A percentile compares a stretch with the other conserved stretches of the same genome.
phyloP scores from a whole-genome alignment of 2,329 filamentous ascomycete genomes.

The Rhynchosporium graminicola region DNA sequence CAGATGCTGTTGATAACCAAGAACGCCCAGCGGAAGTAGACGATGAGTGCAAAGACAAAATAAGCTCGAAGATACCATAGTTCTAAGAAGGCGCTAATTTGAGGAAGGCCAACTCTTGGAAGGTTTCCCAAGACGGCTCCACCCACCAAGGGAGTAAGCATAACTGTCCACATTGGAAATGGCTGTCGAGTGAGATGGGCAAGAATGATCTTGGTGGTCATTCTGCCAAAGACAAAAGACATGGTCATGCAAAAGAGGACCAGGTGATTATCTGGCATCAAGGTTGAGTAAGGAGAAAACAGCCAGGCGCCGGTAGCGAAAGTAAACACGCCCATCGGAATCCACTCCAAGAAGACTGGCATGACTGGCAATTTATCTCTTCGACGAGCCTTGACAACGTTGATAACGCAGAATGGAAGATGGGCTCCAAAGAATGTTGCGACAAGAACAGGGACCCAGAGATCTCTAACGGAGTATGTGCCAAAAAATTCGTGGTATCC shows the following conservation, averaged over 20 bases:
- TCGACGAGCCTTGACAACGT: constrained; percentile 77
- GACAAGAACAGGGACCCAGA: constrained; percentile 78
- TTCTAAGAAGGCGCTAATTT: constrained; percentile 67
- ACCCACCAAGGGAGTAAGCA: constrained; percentile 82
- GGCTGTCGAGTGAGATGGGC: constrained; percentile 91
- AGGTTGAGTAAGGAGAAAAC: constrained; percentile 81
- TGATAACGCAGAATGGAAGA: constrained; percentile 84
- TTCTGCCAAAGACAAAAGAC: constrained; percentile 95
- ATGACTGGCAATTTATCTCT: constrained; percentile 71
- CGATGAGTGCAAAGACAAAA: constrained; percentile 78
- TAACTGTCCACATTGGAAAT: constrained; percentile 95
- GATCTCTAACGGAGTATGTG: constrained; percentile 75
- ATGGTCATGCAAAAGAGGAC: constrained; percentile 91
- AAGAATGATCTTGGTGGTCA: constrained; percentile 99
- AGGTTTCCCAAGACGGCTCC: constrained; percentile 83
- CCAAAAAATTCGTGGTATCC: constrained; percentile 62
- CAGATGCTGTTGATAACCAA: constrained; percentile 91
- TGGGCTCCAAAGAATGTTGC: constrained; percentile 69
- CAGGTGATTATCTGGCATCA: constrained; percentile 82
- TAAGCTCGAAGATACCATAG: constrained; percentile 82
- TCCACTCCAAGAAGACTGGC: constrained; percentile 91
- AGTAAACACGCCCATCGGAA: constrained; percentile 82
- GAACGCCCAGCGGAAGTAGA: constrained; percentile 91
- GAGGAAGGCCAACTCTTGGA: constrained; percentile 70
- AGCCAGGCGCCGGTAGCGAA: constrained; percentile 78